Evolutionary conservation across 352 stramenopile species (phyloP).

Genomic region (Phytophthora constricta): DNA sequence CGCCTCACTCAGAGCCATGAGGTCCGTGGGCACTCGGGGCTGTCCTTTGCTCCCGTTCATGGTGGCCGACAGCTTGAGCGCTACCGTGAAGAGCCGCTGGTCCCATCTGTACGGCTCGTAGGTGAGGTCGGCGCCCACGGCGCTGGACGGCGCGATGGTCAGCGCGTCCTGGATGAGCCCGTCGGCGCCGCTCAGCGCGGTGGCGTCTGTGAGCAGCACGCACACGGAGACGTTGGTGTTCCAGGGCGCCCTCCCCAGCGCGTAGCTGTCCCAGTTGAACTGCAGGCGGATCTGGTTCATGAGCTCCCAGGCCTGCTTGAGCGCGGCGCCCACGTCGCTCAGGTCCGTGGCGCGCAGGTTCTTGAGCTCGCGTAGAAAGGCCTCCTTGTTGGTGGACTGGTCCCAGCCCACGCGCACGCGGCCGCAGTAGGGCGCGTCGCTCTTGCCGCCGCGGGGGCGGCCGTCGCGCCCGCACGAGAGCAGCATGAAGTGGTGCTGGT

Average conservation of each 20-base stretch:
- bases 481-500: constrained; percentile 91
- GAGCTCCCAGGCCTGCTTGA: constrained; percentile 86
- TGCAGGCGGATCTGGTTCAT: constrained; percentile 91
- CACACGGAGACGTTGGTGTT: constrained; percentile 88
- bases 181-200: constrained; percentile 64
- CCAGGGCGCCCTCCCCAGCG: constrained; percentile 73
- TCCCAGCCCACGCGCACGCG: constrained; percentile 88
- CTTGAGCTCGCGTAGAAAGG: constrained; percentile 84
- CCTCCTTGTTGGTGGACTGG: constrained; percentile 86
- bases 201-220: constrained; percentile 86
- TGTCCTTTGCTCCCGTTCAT: constrained; percentile 56
- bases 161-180: constrained; percentile 80
- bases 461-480: constrained; percentile 73
- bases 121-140: constrained; percentile 81
- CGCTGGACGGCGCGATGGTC: constrained; percentile 67
- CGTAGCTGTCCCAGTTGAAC: constrained; percentile 91
- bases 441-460: constrained; percentile 12
- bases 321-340: constrained; percentile 74
- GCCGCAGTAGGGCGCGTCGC: constrained; percentile 48
- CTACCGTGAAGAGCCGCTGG: constrained; percentile 81
- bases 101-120: constrained; percentile 88
- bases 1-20: constrained; percentile 86
- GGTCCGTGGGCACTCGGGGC: constrained; percentile 63
- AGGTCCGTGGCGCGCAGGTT: constrained; percentile 82
- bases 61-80: constrained; percentile 81